Conservation (phyloP, 2,329 filamentous ascomycete species). For the Sarocladium oryzae region DNA sequence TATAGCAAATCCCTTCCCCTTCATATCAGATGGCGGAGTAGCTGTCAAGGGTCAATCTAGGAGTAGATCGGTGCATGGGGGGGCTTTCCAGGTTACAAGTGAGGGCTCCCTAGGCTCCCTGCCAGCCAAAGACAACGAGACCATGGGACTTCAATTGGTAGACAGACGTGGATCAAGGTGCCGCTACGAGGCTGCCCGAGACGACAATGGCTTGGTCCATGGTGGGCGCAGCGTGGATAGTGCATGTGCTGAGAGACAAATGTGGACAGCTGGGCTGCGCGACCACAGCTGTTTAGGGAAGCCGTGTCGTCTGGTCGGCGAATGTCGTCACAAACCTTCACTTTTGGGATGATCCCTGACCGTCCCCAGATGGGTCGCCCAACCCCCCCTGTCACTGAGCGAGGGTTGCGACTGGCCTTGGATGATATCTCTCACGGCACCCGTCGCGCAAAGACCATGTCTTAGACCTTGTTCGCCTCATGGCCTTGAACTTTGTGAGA, state of each 20-base stretch:
- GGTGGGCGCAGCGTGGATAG: background rate
- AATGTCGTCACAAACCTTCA: conserved; percentile 1
- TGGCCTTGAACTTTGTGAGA: background rate
- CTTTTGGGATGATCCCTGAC: background rate
- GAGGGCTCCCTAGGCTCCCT: conserved; percentile 1
- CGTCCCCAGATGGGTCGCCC: background rate
- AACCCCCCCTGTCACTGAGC: background rate
- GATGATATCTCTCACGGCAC: background rate
- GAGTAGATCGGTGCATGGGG: conserved; percentile 3
- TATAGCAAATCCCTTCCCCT: conserved; percentile 5
- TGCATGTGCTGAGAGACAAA: background rate
- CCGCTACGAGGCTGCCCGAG: conserved; percentile 2
- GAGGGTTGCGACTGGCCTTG: background rate
- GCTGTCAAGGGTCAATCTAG: conserved; percentile 7
- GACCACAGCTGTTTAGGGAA: conserved; percentile 2
- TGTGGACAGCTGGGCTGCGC: background rate
- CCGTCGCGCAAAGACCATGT: conserved; percentile 1
- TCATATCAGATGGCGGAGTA: conserved; percentile 8
- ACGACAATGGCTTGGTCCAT: background rate
- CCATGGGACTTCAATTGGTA: conserved; percentile 1
- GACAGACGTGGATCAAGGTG: conserved; percentile 1
- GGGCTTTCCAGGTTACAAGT: background rate
- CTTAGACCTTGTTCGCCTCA: conserved; percentile 5
- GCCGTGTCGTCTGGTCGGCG: conserved; percentile 3
- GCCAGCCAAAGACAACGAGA: background rate